Percentiles rank a stretch among this genome's conserved stretches.
These are phyloP conservation scores for Agapanthus africanus DNA, from an alignment of 106 monocot species.

Conservation along the genomic window DNA sequence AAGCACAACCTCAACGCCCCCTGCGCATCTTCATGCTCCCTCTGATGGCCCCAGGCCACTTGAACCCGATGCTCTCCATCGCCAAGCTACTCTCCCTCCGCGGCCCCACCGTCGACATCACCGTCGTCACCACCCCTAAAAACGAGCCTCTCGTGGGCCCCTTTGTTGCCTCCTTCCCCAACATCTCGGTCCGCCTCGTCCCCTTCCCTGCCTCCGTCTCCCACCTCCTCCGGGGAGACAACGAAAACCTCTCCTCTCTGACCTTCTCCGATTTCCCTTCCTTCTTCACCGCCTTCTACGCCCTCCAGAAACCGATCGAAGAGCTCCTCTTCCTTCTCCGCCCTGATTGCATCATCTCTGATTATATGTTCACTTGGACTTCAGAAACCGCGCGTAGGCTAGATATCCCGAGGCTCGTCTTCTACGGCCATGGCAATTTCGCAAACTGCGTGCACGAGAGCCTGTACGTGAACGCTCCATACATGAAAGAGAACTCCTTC, in stretches of 20 bases:
- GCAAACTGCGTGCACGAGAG: constrained; percentile 1
- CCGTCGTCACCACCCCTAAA: constrained; percentile 20
- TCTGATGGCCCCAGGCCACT: constrained; percentile 25
- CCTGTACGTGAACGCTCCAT: neutral
- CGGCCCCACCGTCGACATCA: constrained; percentile 6
- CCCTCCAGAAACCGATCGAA: constrained; percentile 1
- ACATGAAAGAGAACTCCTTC: neutral
- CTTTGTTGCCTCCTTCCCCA: constrained; percentile 4
- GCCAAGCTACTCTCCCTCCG: constrained; percentile 18
- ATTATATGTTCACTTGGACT: constrained; percentile 8
- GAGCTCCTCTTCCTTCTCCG: constrained; percentile 1
- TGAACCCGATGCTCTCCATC: constrained; percentile 26
- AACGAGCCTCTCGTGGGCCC: constrained; percentile 19
- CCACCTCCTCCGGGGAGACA: neutral
- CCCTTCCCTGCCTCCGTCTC: neutral
- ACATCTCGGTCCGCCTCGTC: constrained; percentile 1
- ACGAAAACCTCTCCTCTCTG: constrained; percentile 18
- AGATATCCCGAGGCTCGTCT: neutral
- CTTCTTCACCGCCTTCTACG: constrained; percentile 12
- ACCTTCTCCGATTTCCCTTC: neutral
- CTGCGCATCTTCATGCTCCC: constrained; percentile 17
- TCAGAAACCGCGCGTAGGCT: neutral
- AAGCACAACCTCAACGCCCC: neutral
- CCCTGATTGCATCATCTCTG: constrained; percentile 12
- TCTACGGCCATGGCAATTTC: constrained; percentile 9